Base-by-base conservation (phyloP, 352 stramenopile genomes). In the Phytophthora sojae region DNA sequence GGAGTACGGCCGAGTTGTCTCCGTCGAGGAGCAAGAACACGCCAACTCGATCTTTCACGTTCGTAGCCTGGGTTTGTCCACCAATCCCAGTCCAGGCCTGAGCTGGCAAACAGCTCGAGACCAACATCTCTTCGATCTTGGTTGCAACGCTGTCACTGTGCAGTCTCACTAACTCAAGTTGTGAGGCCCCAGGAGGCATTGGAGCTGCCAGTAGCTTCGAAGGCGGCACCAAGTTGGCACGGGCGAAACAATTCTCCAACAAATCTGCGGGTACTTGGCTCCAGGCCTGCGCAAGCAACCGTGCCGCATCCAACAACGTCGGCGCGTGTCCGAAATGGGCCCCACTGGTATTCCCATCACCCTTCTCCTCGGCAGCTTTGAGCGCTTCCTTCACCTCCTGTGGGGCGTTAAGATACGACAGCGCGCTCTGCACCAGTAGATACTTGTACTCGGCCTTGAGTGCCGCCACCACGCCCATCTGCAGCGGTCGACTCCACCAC, bases 101-200 rank as follows among this genome's bases (percentile, higher is more conserved):
- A 57, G 12, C 32, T 17, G 4, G 35, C 7, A 75, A 42, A 6
- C 51, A 59, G 19, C 64, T 73, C 11, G 51, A 56, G 30, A 37
- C 1, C 17, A 80, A 25, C 68, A 80, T 60, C 29, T 61, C 50
- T 51, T 76, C 65, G 26, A 80, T 80, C 21, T 80, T 74, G 19
- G 8, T 14, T 2, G 25, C 63, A 37, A 74, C 50, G 2, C 49
- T 39, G 4, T 69, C 50, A 19, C 56, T 54, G 32, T 67, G 59
- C 4, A 17, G 47, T 9, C 25, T 63, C 21, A 56, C 30, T 26
- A n/a, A 17, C 4, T 68, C 35, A 0, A 26, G 45, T 11, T 56
- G 57, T 64, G 45, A 39, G 55, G 9, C 23, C 4, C 45, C 37
- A 23, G 57, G 35, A 25, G 37, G 29, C 6, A 47, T 14, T 14